Base-by-base conservation (phyloP, 352 stramenopile species). In the Phytophthora ohioensis region DNA sequence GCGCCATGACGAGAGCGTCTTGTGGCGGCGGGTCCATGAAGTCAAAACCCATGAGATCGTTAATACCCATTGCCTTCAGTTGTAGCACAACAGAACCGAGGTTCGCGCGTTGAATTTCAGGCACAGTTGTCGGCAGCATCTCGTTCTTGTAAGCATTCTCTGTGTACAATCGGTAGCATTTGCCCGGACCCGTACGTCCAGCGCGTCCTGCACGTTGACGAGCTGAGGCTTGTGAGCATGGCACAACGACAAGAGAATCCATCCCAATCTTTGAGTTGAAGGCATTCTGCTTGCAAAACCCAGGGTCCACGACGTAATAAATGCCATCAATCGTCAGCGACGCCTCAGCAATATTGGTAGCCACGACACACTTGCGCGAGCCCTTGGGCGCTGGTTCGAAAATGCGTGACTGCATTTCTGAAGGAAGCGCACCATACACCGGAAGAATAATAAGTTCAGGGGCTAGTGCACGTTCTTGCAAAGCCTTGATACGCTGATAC, bases 271-370 rank as follows among this genome's bases (percentile, higher is more conserved):
- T 99, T 1, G 98, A 84, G 78, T 99, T 99, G 80, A 99, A 99
- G 6, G 95, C 97, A 67, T 99, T 99, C 72, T 99, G 97, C 71
- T 99, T 99, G 52, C 88, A 98, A 66, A 99, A 99, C 31, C 93
- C 93, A 45, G 91, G 90, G 64, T 98, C 93, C 31, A 98, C 88
- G 12, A 98, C 94, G 68, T 98, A 98, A 74, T 96, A 97, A 59
- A 98, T 97, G 30, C 98, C 98, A 76, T 99, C 98, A 75, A 99
- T 99, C 4, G 98, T 99, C 30, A 99, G 83, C 11, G 97, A 99
- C 3, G 98, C 97, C 80, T 99, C 98, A 1, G 98, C 98, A 74
- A 99, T 99, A 82, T 99, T 99, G 7, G 98, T 99, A 0, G 98
- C 98, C 9, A 99, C 93, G 0, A 99, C 95, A 75, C 96, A 98